Base-by-base conservation (phyloP, 495 filamentous ascomycete species). In the Apodospora peruviana region DNA sequence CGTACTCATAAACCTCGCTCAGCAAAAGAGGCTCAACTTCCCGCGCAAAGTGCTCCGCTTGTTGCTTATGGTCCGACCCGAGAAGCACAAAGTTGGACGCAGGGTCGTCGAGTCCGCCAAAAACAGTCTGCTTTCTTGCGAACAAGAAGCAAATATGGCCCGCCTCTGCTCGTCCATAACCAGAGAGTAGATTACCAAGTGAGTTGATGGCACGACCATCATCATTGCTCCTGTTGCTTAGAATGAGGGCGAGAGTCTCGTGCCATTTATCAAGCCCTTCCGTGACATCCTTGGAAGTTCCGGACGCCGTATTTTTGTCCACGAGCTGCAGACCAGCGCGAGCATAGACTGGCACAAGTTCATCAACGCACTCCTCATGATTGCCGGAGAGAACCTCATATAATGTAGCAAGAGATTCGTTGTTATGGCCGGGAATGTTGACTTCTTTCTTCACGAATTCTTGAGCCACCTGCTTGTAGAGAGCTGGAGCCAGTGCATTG, bases 341-440 rank as follows among this genome's bases (percentile, higher is more conserved):
- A 35, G 93, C 94, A 47, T 91, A 93, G 19, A 85, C 85, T 9
- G 93, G 91, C n/a, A 99, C 93, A 40, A 99, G 81, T 58, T 96
- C 90, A 63, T 99, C 93, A 24, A 97, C 80, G 52, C 90, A 91
- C 53, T 97, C 94, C 48, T 96, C 91, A 50, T 84, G 80, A 57
- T 96, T 97, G 0, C 93, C 91, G 23, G 90, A 90, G 50, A 99
- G 87, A 5, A 95, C 83, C 55, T 91, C 86, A 62, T 97, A 99
- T 11, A 97, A 70, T 5, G 90, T 86, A 16, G 94, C 90, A 35
- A 97, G 73, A 8, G 91, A 87, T 59, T 95, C 85, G 20, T 86
- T 85, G 47, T 87, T 87, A 25, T 80, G 76, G 5, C 85, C 82
- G 2, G 82, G 69, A 14, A 81, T 84, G 58, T 90, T 90, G 21